These are phyloP conservation scores for Lumnitzera racemosa DNA, from an alignment of 345 rosid genomes.

Conservation along the genomic window DNA sequence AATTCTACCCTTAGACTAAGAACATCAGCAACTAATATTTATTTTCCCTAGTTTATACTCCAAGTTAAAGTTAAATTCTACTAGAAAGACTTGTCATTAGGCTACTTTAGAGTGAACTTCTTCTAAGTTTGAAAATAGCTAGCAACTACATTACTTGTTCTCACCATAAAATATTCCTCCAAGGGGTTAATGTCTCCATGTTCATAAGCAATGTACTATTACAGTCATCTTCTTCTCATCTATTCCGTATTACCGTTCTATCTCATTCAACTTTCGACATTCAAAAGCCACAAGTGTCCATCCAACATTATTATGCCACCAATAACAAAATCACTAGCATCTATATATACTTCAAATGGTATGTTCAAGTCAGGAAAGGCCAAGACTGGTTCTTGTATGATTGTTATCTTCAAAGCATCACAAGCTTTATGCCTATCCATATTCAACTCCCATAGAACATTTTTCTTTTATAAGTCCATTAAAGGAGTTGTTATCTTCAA, in stretches of 20 bases:
- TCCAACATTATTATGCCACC: background rate
- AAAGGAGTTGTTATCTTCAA: background rate
- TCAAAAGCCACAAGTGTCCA: background rate
- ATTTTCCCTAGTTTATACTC: too few species aligned
- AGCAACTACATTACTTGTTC: too few species aligned
- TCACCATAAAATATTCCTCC: too few species aligned
- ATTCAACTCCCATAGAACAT: too few species aligned
- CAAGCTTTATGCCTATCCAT: too few species aligned
- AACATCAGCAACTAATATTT: too few species aligned
- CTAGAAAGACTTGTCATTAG: too few species aligned
- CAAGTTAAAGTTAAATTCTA: too few species aligned
- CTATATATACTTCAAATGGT: background rate
- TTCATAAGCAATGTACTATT: background rate
- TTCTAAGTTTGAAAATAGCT: too few species aligned
- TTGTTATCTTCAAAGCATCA: background rate
- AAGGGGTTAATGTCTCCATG: background rate
- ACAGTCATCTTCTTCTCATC: background rate
- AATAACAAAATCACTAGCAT: background rate
- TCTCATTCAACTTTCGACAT: background rate
- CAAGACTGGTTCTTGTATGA: background rate
- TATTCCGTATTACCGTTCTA: background rate
- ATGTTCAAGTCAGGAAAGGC: background rate
- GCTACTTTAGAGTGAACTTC: too few species aligned
- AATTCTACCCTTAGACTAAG: too few species aligned
- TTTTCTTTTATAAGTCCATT: background rate